phyloP scores from a whole-genome alignment of 192 early-diverging fungal genomes.

The Backusella sp. region DNA sequence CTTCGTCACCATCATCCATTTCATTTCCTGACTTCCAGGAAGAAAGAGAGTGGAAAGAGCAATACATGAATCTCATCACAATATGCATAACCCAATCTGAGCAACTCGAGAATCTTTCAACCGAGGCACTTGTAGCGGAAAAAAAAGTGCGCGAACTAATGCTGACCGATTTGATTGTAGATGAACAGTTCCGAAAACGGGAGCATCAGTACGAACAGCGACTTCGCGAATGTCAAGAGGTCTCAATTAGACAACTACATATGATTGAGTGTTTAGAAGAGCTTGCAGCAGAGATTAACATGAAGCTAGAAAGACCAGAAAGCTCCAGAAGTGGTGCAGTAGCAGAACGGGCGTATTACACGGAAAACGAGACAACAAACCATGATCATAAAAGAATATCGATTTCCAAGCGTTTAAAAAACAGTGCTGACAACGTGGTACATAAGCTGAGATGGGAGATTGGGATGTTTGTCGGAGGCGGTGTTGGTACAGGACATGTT shows the following conservation, averaged over 20 bases:
- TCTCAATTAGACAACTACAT: conserved; percentile 12
- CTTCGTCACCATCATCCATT: neutral
- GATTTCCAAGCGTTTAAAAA: conserved; percentile 4
- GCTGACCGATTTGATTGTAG: neutral
- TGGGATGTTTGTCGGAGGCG: conserved; percentile 24
- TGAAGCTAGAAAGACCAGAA: conserved; percentile 12
- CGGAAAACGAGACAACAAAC: neutral
- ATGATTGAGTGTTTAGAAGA: conserved; percentile 26
- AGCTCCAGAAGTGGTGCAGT: neutral
- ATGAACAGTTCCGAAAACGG: conserved; percentile 25
- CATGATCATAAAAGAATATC: neutral
- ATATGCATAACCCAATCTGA: conserved; percentile 28
- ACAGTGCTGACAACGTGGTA: conserved; percentile 6
- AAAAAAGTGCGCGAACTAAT: conserved; percentile 22
- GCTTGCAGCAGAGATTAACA: conserved; percentile 13
- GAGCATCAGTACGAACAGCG: conserved; percentile 18
- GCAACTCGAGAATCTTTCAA: conserved; percentile 26
- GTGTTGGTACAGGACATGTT: conserved; percentile 30
- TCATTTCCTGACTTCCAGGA: neutral
- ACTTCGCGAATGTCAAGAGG: conserved; percentile 19
- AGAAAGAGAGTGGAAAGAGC: conserved; percentile 13
- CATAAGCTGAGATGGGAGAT: conserved; percentile 26
- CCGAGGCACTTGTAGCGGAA: conserved; percentile 22
- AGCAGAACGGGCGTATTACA: neutral
- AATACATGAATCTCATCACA: conserved; percentile 17